Base-by-base conservation (phyloP, 139 green algal species). In the Chlorokybus atmophyticus region DNA sequence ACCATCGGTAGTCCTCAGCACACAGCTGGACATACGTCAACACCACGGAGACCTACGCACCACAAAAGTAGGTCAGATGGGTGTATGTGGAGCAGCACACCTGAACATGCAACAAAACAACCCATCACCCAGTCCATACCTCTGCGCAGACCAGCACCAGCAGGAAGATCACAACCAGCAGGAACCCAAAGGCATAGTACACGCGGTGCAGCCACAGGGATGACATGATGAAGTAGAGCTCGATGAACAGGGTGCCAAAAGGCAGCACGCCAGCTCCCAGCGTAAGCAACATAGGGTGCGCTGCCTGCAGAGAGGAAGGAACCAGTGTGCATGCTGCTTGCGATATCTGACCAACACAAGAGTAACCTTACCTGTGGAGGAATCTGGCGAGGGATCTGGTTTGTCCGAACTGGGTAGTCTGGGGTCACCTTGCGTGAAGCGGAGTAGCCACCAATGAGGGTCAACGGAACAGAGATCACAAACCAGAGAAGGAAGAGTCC, bases 351-450 rank as follows among this genome's bases (percentile, higher is more conserved):
- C n/a, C n/a, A n/a, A n/a, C n/a, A n/a, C n/a, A n/a, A n/a, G n/a
- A n/a, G n/a, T n/a, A n/a, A n/a, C n/a, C n/a, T n/a, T n/a, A n/a
- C n/a, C 82, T 58, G 85, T 75, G 67, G 1, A 81, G 87, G 60
- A 6, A 95, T 78, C 76, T 95, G 86, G 44, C 88, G 85, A n/a
- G 88, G 88, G 53, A 96, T 96, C 82, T 94, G 87, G 77, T 94
- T 95, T 50, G 82, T 89, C 64, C 83, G 81, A n/a, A 83, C 77
- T 2, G 85, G 86, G 69, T 84, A 87, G 35, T 31, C 85, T 71
- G 0, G 71, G 62, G 56, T 85, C 10, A 6, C 57, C 78, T 57
- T 52, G 53, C 26, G 41, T 56, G 64, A 29, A 32, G 47, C 60
- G n/a, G 23, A 26, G 47, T 59, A 50, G 32, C 53, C 47, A 42